Evolutionary conservation across 2,329 filamentous ascomycete species (phyloP).

Genomic region (Colletotrichum australisinense): DNA sequence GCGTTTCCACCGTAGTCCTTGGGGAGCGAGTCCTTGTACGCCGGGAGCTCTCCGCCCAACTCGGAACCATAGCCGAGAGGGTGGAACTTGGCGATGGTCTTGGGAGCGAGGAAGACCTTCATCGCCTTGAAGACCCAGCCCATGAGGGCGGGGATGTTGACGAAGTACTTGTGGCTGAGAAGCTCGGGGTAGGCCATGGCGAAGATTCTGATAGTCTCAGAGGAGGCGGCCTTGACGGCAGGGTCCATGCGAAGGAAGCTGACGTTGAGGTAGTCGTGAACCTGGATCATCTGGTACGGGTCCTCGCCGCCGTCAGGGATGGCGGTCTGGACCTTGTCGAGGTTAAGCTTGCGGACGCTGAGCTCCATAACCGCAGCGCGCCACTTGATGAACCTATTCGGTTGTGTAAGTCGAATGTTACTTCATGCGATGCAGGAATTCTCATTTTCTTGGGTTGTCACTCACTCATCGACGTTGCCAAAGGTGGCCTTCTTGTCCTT

Average conservation of each 20-base stretch:
- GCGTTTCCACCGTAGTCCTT: slow-evolving; percentile 84
- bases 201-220: slow-evolving; percentile 85
- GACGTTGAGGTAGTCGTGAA: slow-evolving; percentile 92
- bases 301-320: slow-evolving; percentile 82
- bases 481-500: slow-evolving; percentile 88
- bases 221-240: slow-evolving; percentile 68
- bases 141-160: slow-evolving; percentile 93
- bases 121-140: slow-evolving; percentile 84
- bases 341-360: slow-evolving; percentile 78
- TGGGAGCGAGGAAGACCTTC: slow-evolving; percentile 79
- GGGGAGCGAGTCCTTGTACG: slow-evolving; percentile 74
- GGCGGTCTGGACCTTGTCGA: slow-evolving; percentile 74
- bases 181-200: slow-evolving; percentile 89
- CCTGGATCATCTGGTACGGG: slow-evolving; percentile 90
- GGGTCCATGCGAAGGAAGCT: slow-evolving; percentile 88
- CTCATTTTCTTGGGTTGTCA: slow-evolving; percentile 35
- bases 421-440: not conserved
- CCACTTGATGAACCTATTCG: slow-evolving; percentile 84
- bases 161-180: slow-evolving; percentile 88
- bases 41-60: slow-evolving; percentile 70
- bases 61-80: slow-evolving; percentile 79
- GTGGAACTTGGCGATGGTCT: slow-evolving; percentile 83
- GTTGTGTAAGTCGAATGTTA: not conserved
- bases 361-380: slow-evolving; percentile 92
- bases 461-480: slow-evolving; percentile 83